Conservation (phyloP, 768 basidiomycete genomes). For the Mycena galericulata region DNA sequence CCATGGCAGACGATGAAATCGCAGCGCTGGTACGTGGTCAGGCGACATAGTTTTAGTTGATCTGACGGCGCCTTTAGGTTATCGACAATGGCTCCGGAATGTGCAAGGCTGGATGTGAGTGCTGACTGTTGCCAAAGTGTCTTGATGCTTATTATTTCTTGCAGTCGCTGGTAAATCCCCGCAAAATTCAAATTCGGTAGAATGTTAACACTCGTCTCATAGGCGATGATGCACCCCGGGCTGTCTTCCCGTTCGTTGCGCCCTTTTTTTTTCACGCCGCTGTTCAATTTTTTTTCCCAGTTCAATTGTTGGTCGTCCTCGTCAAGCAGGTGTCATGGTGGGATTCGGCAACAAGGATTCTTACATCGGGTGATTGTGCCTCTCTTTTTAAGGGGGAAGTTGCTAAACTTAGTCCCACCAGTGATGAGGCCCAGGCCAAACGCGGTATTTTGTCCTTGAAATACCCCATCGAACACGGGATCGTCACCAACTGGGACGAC, state of each 20-base stretch:
- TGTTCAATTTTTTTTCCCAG: constrained; percentile 50
- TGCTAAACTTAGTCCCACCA: constrained; percentile 46
- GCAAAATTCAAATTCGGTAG: neutral
- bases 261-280: neutral
- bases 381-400: neutral
- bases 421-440: constrained; percentile 80
- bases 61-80: constrained; percentile 4
- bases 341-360: constrained; percentile 84
- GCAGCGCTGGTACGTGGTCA: constrained; percentile 62
- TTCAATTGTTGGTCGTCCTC: constrained; percentile 79
- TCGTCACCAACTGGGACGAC: constrained; percentile 36
- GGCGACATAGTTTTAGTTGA: neutral
- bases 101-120: constrained; percentile 87
- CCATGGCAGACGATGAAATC: constrained; percentile 70
- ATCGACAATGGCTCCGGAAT: constrained; percentile 84
- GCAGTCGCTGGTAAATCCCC: constrained; percentile 21
- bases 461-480: constrained; percentile 51
- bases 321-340: constrained; percentile 82
- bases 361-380: constrained; percentile 67
- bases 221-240: constrained; percentile 74
- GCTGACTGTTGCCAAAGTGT: neutral
- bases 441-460: constrained; percentile 81
- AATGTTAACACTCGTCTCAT: constrained; percentile 32
- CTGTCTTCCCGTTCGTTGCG: constrained; percentile 84
- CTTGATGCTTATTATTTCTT: neutral